phyloP scores from a whole-genome alignment of 768 basidiomycete species.

The Suillus bovinus region DNA sequence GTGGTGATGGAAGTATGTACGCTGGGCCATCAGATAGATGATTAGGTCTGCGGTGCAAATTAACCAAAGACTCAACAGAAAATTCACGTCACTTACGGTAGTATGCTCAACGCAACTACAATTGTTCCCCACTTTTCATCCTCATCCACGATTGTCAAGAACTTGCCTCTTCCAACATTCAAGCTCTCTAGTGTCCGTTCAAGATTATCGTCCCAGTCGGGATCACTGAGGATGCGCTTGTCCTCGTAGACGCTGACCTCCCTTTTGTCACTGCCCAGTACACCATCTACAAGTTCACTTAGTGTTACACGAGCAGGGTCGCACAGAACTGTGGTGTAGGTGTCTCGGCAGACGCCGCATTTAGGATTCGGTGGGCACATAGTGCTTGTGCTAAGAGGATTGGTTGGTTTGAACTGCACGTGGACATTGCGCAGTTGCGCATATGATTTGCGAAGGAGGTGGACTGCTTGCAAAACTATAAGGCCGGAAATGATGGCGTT shows the following conservation, averaged over 20 bases:
- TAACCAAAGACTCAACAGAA: neutral
- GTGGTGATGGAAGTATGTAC: conserved; percentile 63
- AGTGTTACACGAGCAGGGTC: conserved; percentile 71
- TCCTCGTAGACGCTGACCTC: conserved; percentile 88
- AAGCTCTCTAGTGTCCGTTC: conserved; percentile 80
- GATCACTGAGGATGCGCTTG: conserved; percentile 83
- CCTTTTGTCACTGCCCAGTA: conserved; percentile 51
- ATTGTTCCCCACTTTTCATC: conserved; percentile 76
- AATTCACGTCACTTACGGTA: conserved; percentile 58
- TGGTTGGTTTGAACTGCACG: conserved; percentile 71
- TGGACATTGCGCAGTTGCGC: conserved; percentile 71
- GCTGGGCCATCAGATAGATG: conserved; percentile 52
- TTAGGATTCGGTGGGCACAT: conserved; percentile 68
- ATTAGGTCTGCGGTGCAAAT: conserved; percentile 44
- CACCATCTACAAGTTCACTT: conserved; percentile 66
- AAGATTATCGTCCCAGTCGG: conserved; percentile 91
- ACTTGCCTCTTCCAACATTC: conserved; percentile 79
- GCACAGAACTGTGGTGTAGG: conserved; percentile 73
- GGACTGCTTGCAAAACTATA: conserved; percentile 90
- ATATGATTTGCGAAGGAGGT: conserved; percentile 71
- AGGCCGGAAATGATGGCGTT: conserved; percentile 96
- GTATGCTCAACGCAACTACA: conserved; percentile 61
- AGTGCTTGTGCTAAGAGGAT: conserved; percentile 72
- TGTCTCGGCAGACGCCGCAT: conserved; percentile 87
- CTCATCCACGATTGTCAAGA: conserved; percentile 87